phyloP scores from a whole-genome alignment of 177 flowering plant genomes.

The Vitis hybrid region DNA sequence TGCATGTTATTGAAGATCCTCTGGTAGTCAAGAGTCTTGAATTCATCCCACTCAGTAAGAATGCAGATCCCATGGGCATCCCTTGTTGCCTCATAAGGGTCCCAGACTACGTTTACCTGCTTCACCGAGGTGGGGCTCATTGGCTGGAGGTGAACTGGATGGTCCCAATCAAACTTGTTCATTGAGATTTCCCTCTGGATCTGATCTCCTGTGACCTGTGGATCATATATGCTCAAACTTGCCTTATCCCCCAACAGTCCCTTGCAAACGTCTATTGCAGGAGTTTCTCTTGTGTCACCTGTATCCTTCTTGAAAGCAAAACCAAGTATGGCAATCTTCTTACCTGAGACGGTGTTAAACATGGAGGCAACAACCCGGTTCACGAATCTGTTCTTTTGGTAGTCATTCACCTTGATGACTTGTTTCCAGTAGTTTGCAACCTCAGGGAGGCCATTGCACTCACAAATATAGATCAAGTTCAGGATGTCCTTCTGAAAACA shows the following conservation, averaged over 20 bases:
- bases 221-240: constrained; percentile 52
- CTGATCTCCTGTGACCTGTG: constrained; percentile 52
- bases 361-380: constrained; percentile 63
- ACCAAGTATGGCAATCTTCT: constrained; percentile 62
- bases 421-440: constrained; percentile 72
- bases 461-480: constrained; percentile 59
- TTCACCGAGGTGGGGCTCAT: constrained; percentile 32
- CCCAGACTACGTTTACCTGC: constrained; percentile 32
- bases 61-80: constrained; percentile 58
- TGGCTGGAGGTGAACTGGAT: constrained; percentile 46
- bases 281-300: constrained; percentile 59
- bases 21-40: constrained; percentile 42
- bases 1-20: constrained; percentile 45
- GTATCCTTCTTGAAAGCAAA: constrained; percentile 77
- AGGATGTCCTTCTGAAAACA: constrained; percentile 67
- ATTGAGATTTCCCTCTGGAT: constrained; percentile 46
- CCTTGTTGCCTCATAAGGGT: constrained; percentile 50
- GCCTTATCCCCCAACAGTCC: constrained; percentile 59
- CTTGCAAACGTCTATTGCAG: constrained; percentile 63
- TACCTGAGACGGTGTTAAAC: constrained; percentile 62
- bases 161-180: constrained; percentile 60
- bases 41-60: constrained; percentile 64
- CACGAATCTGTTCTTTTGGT: constrained; percentile 62
- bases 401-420: constrained; percentile 60
- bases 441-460: constrained; percentile 60